These are phyloP conservation scores for Russula compacta DNA, from an alignment of 768 basidiomycete species.

Conservation along the genomic window DNA sequence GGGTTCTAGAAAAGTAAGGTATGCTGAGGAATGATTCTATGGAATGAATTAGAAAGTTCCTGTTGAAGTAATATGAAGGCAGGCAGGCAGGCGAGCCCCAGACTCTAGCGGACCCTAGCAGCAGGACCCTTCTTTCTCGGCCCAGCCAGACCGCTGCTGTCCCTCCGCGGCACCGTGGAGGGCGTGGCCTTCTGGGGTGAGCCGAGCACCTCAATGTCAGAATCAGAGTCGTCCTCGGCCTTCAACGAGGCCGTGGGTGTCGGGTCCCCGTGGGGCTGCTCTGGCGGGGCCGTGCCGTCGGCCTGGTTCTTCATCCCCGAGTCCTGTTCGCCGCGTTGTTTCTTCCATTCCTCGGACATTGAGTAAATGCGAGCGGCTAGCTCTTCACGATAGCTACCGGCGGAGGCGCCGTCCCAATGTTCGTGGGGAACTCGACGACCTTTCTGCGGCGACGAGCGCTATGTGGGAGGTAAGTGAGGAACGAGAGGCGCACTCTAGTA, in stretches of 20 bases:
- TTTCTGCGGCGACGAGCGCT: slow-evolving; percentile 7
- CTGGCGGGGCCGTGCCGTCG: background rate
- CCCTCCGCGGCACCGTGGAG: background rate
- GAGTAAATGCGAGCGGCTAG: slow-evolving; percentile 5
- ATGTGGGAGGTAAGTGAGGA: background rate
- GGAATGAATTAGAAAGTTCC: background rate
- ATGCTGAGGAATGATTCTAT: background rate
- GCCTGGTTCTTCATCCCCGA: slow-evolving; percentile 9
- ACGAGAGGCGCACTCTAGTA: too few species aligned
- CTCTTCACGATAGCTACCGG: slow-evolving; percentile 8
- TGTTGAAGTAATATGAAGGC: background rate
- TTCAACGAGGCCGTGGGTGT: slow-evolving; percentile 10
- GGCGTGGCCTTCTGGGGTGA: background rate
- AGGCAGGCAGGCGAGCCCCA: too few species aligned
- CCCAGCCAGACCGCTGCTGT: background rate
- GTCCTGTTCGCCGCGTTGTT: slow-evolving; percentile 5
- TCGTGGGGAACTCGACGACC: slow-evolving; percentile 7
- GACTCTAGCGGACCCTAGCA: background rate
- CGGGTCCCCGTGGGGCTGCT: background rate
- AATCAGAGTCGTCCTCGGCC: slow-evolving; percentile 13
- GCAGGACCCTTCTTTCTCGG: slow-evolving; percentile 5
- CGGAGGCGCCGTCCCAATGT: slow-evolving; percentile 14
- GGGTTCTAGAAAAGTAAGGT: background rate
- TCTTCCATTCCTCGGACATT: slow-evolving; percentile 19
- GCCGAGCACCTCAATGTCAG: slow-evolving; percentile 17